phyloP scores from a whole-genome alignment of 495 filamentous ascomycete species.

The Talaromyces wortmannii region DNA sequence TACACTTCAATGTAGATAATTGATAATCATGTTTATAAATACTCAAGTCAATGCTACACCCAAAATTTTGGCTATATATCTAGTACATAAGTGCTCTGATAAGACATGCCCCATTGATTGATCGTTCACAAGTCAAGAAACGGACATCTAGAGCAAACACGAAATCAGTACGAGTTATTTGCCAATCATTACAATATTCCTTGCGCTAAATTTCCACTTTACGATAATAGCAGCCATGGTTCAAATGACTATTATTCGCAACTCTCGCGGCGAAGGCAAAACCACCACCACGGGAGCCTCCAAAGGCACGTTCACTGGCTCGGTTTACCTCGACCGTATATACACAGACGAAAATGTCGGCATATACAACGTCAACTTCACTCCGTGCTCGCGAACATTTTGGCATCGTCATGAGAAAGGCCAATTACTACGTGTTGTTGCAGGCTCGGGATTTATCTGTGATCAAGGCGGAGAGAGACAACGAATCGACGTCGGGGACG shows the following conservation, averaged over 20 bases:
- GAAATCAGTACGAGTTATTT: neutral
- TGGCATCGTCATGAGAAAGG: slow-evolving; percentile 10
- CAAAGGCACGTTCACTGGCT: slow-evolving; percentile 5
- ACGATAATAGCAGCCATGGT: neutral
- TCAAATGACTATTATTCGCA: neutral
- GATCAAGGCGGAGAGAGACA: slow-evolving; percentile 2
- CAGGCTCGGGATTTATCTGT: slow-evolving; percentile 9
- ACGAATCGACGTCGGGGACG: slow-evolving; percentile 1
- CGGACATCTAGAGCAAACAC: too few relatives aligned
- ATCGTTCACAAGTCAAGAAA: too few relatives aligned
- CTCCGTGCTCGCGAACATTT: slow-evolving; percentile 7
- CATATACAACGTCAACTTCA: slow-evolving; percentile 6
- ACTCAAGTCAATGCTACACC: neutral
- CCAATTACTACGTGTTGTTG: slow-evolving; percentile 4
- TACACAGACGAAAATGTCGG: neutral
- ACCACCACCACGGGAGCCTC: neutral
- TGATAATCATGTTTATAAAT: neutral
- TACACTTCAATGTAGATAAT: too few relatives aligned
- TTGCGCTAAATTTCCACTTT: neutral
- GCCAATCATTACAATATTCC: neutral
- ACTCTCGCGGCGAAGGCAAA: neutral
- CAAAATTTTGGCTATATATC: neutral
- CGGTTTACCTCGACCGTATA: slow-evolving; percentile 4
- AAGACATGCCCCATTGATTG: too few relatives aligned
- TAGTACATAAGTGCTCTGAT: too few relatives aligned